phyloP scores from a whole-genome alignment of 78 protist genomes.

The Dictyostelium firmibasis region DNA sequence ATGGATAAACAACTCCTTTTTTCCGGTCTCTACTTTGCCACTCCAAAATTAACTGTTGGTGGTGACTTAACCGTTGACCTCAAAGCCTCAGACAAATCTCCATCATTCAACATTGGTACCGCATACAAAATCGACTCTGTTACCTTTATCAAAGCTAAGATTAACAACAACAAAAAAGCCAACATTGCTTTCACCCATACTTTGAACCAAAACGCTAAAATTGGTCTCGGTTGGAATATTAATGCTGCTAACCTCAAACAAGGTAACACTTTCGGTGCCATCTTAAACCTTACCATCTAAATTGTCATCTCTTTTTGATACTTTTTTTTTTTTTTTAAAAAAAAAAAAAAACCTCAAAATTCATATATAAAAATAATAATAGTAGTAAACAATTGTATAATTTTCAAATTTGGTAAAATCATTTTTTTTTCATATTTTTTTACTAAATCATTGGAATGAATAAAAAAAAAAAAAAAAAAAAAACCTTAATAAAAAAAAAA shows the following conservation, averaged over 20 bases:
- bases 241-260: conserved; percentile 1
- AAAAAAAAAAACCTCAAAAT: no score
- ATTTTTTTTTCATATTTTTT: no score
- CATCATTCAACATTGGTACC: conserved; percentile 51
- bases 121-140: conserved; percentile 17
- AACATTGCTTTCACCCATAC: conserved; percentile 29
- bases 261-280: conserved; percentile 17
- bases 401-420: neutral
- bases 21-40: conserved; percentile 19
- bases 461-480: no score
- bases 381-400: neutral
- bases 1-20: neutral
- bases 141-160: conserved; percentile 1
- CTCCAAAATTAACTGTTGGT: neutral
- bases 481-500: no score
- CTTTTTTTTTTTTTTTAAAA: no score
- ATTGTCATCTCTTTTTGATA: neutral
- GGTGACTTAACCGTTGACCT: conserved; percentile 52
- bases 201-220: neutral
- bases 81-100: conserved; percentile 4
- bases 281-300: conserved; percentile 17
- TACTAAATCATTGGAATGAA: neutral
- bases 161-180: conserved; percentile 6
- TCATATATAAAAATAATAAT: no score
- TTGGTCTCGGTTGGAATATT: neutral